Base-by-base conservation (phyloP, 768 basidiomycete genomes). In the Trametes meyenii region DNA sequence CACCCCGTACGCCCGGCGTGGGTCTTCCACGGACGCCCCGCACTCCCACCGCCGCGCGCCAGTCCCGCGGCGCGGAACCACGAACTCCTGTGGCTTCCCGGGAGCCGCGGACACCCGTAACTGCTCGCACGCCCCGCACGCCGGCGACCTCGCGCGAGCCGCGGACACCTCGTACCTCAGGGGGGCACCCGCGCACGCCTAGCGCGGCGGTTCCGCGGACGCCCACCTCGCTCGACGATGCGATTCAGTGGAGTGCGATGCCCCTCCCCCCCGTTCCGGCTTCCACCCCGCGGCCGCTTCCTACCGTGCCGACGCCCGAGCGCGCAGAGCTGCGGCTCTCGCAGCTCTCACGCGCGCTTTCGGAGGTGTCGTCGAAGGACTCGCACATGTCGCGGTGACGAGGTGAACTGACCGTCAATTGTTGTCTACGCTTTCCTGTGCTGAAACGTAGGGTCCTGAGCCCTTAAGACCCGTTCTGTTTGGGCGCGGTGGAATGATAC, bases 191-290 rank as follows among this genome's bases (percentile, higher is more conserved):
- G 3, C 58, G 58, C 2, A 42, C 10, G 43, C 40, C 62, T 19
- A 45, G 48, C 19, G 58, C 49, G 24, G 33, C 42, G 17, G 51
- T 64, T 11, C 62, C 58, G 42, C 62, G 54, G 26, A 64, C 62
- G 35, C 62, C 62, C 35, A 64, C 62, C 26, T 64, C 62, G 36
- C 51, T 58, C 24, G 62, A 55, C 16, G 62, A 64, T 35, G 58
- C 58, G 11, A 40, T 58, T 26, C 29, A 24, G 7, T 59, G 62
- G 62, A 36, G 36, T 26, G 35, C 36, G 17, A 45, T 54, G 21
- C 50, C 61, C 1, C 36, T 57, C 21, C 61, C 61, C 2, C 36
- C 50, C 0, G n/a, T 42, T 5, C 61, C 61, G n/a, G 8, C 49
- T 0, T 44, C 36, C 5, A 24, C 36, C 21, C 11, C 51, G 39